Base-by-base conservation (phyloP, 345 rosid species). In the Eucalyptus microcorys region DNA sequence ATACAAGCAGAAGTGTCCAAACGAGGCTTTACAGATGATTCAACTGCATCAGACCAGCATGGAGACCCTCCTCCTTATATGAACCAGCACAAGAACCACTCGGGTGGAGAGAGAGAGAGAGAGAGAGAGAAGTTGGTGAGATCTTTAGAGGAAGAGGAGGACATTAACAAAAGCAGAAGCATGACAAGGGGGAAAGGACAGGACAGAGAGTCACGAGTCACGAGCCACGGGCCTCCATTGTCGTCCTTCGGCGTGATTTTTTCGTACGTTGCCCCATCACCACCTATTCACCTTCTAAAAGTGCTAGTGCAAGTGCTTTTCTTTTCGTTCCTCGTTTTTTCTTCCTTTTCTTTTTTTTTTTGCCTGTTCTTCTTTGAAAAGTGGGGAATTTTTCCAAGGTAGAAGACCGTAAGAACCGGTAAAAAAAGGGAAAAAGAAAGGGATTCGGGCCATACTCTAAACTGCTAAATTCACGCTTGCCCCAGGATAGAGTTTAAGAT, bases 1-100 rank as follows among this genome's bases (percentile, higher is more conserved):
- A 14, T 87, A 87, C 91, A 83, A 87, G 87, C 27, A 87, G 89
- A 90, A 90, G 86, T 3, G 57, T 88, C 88, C 91, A 90, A 90
- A 34, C 45, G 86, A 76, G 76, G 88, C 55, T 87, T 87, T 79
- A 71, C 45, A 57, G 88, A 61, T 42, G 21, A 42, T 76, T 76
- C 84, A 76, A 40, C 84, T 40, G 47, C 27, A 37, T 76, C 84
- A 34, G 26, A 40, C 84, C 84, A 76, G 83, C 83, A 5, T 6
- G 26, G 47, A 24, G 5, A 76, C 15, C 57, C 26, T 27, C 24
- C 45, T 34, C 80, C 37, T 68, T 37, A 68, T 19, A 34, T 34
- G 80, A 68, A 17, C 80, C 81, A 34, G 43, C 27, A 40, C 27
- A 14, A 14, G 64, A 88, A 79, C 40, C 49, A 17, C 45, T 22